phyloP scores from a whole-genome alignment of 257 asterid genomes.

The Plantago ovata region DNA sequence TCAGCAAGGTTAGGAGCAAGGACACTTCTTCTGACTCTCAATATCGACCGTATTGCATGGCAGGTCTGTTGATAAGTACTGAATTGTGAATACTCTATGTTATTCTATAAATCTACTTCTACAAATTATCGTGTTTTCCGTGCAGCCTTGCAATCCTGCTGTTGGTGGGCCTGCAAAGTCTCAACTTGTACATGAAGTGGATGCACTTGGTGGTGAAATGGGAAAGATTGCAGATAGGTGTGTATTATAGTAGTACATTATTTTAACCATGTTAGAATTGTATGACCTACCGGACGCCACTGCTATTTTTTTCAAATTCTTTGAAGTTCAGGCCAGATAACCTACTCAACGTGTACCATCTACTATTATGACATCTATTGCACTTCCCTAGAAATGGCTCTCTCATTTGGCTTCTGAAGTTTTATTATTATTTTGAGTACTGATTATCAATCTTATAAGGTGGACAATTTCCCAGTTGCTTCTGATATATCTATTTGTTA shows the following conservation, averaged over 20 bases:
- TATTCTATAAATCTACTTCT: background rate
- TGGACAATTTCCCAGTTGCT: too few species aligned
- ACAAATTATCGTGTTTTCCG: too few species aligned
- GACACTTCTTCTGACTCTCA: constrained; percentile 93
- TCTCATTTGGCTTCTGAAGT: background rate
- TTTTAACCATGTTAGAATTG: background rate
- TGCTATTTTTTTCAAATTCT: background rate
- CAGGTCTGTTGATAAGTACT: constrained; percentile 48
- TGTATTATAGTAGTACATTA: constrained; percentile 17
- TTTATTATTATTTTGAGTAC: background rate
- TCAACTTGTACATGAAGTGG: constrained; percentile 98
- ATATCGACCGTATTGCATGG: constrained; percentile 97
- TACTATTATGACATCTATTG: background rate
- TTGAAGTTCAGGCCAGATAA: constrained; percentile 5
- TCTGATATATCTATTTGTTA: too few species aligned
- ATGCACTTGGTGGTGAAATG: constrained; percentile 98
- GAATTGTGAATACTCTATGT: background rate
- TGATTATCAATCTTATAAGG: background rate
- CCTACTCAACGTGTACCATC: constrained; percentile 5
- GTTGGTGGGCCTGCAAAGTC: constrained; percentile 99
- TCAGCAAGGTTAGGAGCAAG: constrained; percentile 94
- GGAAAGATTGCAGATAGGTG: constrained; percentile 98
- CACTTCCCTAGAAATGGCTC: background rate
- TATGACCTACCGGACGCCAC: background rate
- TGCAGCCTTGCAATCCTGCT: constrained; percentile 99